Evolutionary conservation across 495 filamentous ascomycete genomes (phyloP).

Genomic region (Neurospora sp.): DNA sequence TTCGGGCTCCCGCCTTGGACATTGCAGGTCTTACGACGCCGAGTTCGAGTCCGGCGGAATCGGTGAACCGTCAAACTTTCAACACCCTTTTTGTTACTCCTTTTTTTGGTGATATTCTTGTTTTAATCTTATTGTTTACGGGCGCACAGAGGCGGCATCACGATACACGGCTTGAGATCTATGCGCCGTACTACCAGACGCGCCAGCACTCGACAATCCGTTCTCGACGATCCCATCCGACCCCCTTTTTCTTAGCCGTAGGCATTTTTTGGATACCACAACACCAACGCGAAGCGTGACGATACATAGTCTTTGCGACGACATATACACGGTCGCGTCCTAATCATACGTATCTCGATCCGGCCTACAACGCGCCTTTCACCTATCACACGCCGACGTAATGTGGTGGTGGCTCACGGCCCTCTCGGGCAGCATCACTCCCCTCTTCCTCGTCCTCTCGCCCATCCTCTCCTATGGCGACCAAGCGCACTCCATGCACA

Average conservation of each 20-base stretch:
- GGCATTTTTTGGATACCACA: background rate
- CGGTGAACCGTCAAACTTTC: background rate
- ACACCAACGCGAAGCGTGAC: background rate
- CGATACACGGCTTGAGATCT: background rate
- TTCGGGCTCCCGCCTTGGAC: background rate
- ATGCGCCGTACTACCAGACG: background rate
- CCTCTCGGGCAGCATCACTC: conserved; percentile 41
- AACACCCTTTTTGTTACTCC: background rate
- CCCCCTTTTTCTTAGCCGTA: background rate
- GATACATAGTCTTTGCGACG: background rate
- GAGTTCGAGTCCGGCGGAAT: background rate
- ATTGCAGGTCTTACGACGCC: background rate
- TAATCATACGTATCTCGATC: background rate
- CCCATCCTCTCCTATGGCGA: conserved; percentile 83
- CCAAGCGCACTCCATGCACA: conserved; percentile 85
- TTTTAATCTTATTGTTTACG: background rate
- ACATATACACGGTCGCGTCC: background rate
- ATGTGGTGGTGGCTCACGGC: conserved; percentile 24
- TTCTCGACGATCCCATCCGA: background rate
- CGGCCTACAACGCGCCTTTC: background rate
- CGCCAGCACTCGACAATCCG: background rate
- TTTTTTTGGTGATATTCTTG: background rate
- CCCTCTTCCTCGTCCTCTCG: conserved; percentile 61
- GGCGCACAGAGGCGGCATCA: background rate
- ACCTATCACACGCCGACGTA: background rate